Evolutionary conservation across 805 yeast genomes (phyloP).

Genomic region (Sungouiella blattae): DNA sequence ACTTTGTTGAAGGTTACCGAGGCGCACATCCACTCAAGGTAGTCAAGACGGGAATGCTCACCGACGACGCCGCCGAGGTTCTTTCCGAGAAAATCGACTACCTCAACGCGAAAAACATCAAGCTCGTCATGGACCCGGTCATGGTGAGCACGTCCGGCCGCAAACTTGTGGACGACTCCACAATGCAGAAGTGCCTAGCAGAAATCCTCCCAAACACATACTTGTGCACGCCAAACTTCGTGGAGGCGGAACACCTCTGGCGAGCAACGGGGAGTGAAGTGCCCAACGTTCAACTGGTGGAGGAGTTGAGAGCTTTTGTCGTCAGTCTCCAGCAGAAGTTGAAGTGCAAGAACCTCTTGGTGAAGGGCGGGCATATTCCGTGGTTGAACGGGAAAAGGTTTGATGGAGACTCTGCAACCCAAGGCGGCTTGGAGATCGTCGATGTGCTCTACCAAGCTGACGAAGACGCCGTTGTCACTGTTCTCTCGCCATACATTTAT

Average conservation of each 20-base stretch:
- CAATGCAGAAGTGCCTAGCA: conserved; percentile 41
- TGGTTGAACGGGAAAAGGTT: conserved; percentile 20
- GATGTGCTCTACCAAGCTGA: conserved; percentile 53
- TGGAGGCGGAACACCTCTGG: conserved; percentile 54
- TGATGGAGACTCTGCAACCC: neutral
- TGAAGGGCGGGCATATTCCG: conserved; percentile 81
- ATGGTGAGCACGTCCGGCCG: conserved; percentile 80
- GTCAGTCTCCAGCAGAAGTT: conserved; percentile 21
- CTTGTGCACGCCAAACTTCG: conserved; percentile 70
- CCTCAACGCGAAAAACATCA: conserved; percentile 22
- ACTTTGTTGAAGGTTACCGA: conserved; percentile 41
- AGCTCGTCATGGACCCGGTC: conserved; percentile 76
- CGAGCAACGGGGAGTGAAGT: conserved; percentile 13
- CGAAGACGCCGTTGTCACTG: conserved; percentile 35
- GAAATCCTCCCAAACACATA: conserved; percentile 50
- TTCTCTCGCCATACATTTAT: conserved; percentile 42
- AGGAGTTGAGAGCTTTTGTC: conserved; percentile 30
- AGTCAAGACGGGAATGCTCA: conserved; percentile 79
- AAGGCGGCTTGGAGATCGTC: conserved; percentile 26
- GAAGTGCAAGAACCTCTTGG: conserved; percentile 51
- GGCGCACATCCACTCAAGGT: conserved; percentile 38
- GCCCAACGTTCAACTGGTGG: conserved; percentile 26
- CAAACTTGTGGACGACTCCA: conserved; percentile 46
- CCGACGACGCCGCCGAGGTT: conserved; percentile 49
- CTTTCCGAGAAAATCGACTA: conserved; percentile 35